Base-by-base conservation (phyloP, 225 moss, liverwort and hornwort genomes). In the Straminergon stramineum region DNA sequence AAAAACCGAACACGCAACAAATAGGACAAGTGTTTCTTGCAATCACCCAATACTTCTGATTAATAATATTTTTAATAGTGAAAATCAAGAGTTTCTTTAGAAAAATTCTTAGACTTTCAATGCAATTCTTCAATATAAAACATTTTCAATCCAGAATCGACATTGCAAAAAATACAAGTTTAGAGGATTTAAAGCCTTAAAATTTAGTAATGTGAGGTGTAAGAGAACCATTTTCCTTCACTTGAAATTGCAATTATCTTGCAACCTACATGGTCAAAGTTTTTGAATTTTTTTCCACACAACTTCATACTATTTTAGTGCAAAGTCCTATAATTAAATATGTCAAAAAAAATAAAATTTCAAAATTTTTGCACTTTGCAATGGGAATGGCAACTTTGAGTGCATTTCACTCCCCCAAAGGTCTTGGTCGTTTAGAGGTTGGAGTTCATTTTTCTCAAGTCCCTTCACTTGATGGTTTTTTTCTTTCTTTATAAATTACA, bases 71-170 rank as follows among this genome's bases (percentile, higher is more conserved):
- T 6, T 35, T 35, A 35, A 35, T 3, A 67, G 35, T 67, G 10
- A 35, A 35, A 35, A 67, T 35, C 22, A 37, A 21, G 1, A 11
- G 5, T 21, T 0, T 68, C 11, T 35, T 5, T 19, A 63, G 10
- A 5, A 66, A 18, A 12, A 21, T 6, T n/a, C 1, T 12, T 0
- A 12, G 4, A 69, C 1, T 13, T 4, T n/a, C 0, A n/a, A 7
- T 20, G 21, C 7, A n/a, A 69, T 4, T n/a, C 4, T 37, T 68
- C 11, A 66, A 66, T 9, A 22, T 9, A 58, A 58, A 48, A 48
- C 6, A 3, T 21, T 21, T 58, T 58, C 7, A 66, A 4, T 68
- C 37, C 37, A 69, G n/a, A n/a, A n/a, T n/a, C 37, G 23, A n/a
- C 7, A 22, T 37, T n/a, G 21, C 69, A 69, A 69, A 35, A 22